Base-by-base conservation (phyloP, 495 filamentous ascomycete species). In the Neurospora sp. region DNA sequence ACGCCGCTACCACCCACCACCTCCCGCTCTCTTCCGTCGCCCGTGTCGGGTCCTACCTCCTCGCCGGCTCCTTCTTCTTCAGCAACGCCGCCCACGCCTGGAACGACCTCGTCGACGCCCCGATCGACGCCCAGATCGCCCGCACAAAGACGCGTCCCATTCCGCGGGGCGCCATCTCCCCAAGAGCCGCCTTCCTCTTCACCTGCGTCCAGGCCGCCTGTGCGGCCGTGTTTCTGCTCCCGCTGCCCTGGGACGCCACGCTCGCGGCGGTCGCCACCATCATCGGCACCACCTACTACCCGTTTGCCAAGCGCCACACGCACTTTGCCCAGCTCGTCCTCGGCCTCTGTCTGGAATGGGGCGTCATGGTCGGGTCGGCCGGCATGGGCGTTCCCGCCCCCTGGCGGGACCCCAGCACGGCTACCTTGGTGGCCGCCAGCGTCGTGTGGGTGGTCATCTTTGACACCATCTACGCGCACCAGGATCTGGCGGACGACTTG, bases 391-490 rank as follows among this genome's bases (percentile, higher is more conserved):
- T 48, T 35, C 31, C 20, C 38, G 14, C 9, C 39, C 48, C 42
- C 22, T 77, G 73, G 71, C 70, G 70, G 41, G 75, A 76, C 31
- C 70, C 72, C 68, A 74, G 75, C 48, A 73, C 74, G 6, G 35
- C 75, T 22, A 71, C 72, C 41, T 61, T 81, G 53, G 78, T 78
- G 18, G 39, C 77, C 35, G 78, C 81, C 2, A 71, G 68, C 41
- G 73, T 76, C 3, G 70, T 82, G 7, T 85, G 81, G 82, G 78
- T 78, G 10, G 74, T 81, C 69, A 78, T 82, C 39, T 83, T 79
- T 73, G 82, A 85, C 74, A 83, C 82, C 12, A 79, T 85, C 70
- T 85, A 84, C 73, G 82, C 83, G 37, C 79, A 82, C 74, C 82
- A 83, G 68, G 83, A 84, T 69, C 53, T 82, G 16, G 75, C 74